Base-by-base conservation (phyloP, 2,329 filamentous ascomycete species). In the Penicillium sp. region DNA sequence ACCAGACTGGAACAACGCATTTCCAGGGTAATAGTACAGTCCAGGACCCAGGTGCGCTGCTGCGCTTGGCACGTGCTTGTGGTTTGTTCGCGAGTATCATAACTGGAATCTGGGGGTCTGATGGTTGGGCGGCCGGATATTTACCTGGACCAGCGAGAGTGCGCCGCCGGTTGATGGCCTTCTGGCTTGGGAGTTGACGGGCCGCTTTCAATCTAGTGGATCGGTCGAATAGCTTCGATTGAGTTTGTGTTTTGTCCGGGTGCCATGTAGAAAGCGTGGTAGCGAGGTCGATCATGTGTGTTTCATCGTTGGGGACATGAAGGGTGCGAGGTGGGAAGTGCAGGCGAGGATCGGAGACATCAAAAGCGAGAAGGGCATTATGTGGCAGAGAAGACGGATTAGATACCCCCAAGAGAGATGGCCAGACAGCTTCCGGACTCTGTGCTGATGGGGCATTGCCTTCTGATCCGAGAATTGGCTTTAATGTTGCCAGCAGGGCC, bases 1-100 rank as follows among this genome's bases (percentile, higher is more conserved):
- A 86, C 93, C 93, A 99, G 28, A 96, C 77, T 0, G 89, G 82
- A 30, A 83, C 76, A 30, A 97, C 86, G 60, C 88, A 95, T 64
- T 88, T 90, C 89, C 92, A 96, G 0, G 93, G 93, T 3, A 93
- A 78, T 19, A 97, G 76, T 1, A 97, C 67, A 0, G 85, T 93
- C 89, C 90, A 97, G 0, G 78, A 84, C 0, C 86, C 86, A 40
- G 86, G 83, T 1, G 76, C 73, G 39, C 78, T 79, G 10, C 69
- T 73, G 31, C 72, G 71, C 27, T 60, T 69, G 6, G 60, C 53
- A n/a, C 59, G 50, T 28, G 48, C 43, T 10, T 71, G 66, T 9
- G 77, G 66, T 3, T 82, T 79, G 10, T 80, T 82, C 29, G 84
- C 77, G 4, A 89, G 76, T 5, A 95, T 71, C 1, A 92, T 75